Conservation (phyloP, 768 basidiomycete species). For the Hypholoma fasciculare region DNA sequence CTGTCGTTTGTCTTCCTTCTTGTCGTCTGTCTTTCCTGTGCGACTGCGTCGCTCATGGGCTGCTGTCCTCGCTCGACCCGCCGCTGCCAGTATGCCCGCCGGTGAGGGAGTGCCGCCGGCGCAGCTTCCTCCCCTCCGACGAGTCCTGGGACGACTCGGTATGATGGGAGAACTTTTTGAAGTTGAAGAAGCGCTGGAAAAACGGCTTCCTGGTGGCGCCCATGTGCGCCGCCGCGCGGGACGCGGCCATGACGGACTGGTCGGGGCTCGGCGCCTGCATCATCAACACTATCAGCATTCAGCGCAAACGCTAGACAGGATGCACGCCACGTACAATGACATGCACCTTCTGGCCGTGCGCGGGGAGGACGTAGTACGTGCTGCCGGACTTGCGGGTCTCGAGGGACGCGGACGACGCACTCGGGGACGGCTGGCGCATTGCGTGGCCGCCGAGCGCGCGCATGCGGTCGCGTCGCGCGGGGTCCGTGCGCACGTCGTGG, state of each 20-base stretch:
- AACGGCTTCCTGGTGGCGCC: conserved; percentile 50
- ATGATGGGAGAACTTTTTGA: conserved; percentile 43
- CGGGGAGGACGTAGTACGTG: conserved; percentile 75
- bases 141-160: conserved; percentile 36
- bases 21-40: neutral
- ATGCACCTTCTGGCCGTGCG: conserved; percentile 73
- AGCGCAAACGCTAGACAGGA: neutral
- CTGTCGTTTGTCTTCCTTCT: neutral
- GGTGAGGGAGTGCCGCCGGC: conserved; percentile 51
- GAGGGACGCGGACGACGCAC: conserved; percentile 38
- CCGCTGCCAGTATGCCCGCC: neutral
- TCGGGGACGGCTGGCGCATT: conserved; percentile 18
- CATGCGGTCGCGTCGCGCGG: conserved; percentile 13
- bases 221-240: conserved; percentile 50
- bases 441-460: conserved; percentile 18
- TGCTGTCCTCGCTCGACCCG: neutral
- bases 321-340: conserved; percentile 54
- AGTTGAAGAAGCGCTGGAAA: conserved; percentile 59
- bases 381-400: conserved; percentile 60
- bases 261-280: conserved; percentile 41
- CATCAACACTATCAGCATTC: conserved; percentile 5
- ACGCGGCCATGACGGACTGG: conserved; percentile 55
- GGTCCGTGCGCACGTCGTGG: conserved; percentile 34
- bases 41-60: neutral
- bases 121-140: conserved; percentile 36